Evolutionary conservation across 352 stramenopile species (phyloP).

Genomic region (Salisapilia sapeloensis): DNA sequence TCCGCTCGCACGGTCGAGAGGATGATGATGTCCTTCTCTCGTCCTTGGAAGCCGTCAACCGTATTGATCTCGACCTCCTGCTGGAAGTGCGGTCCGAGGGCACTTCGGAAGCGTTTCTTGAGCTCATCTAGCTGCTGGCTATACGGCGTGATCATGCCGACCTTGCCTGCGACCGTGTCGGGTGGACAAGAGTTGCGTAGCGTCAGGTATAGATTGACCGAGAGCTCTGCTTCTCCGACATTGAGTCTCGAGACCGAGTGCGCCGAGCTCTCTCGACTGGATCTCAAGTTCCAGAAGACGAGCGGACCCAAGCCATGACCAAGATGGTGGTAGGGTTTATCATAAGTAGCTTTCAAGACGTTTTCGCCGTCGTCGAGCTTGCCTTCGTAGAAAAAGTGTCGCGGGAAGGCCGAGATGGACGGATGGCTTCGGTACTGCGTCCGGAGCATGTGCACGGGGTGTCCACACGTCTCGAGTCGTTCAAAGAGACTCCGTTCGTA

Average conservation of each 20-base stretch:
- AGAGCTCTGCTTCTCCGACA: conserved; percentile 59
- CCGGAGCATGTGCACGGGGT: conserved; percentile 82
- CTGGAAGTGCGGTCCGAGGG: conserved; percentile 48
- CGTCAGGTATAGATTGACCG: conserved; percentile 78
- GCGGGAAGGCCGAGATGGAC: conserved; percentile 66
- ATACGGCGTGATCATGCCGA: conserved; percentile 83
- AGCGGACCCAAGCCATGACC: conserved; percentile 50
- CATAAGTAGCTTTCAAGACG: conserved; percentile 38
- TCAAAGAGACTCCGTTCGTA: conserved; percentile 89
- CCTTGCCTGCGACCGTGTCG: conserved; percentile 54
- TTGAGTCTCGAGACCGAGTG: conserved; percentile 74
- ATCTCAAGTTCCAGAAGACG: conserved; percentile 77
- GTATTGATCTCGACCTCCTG: conserved; percentile 86
- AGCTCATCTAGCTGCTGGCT: conserved; percentile 84
- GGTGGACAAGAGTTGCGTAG: conserved; percentile 71
- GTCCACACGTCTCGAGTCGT: conserved; percentile 71
- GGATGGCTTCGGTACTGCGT: conserved; percentile 78
- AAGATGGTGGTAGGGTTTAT: conserved; percentile 65
- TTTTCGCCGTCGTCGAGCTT: conserved; percentile 76
- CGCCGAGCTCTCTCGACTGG: conserved; percentile 45
- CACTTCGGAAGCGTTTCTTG: conserved; percentile 24
- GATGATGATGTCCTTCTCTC: conserved; percentile 86
- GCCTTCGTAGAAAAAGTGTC: conserved; percentile 73
- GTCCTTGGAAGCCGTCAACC: conserved; percentile 85
- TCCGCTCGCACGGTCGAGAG: conserved; percentile 76